Conservation (phyloP, 1,284 basidiomycete species). For the Somion occarium region DNA sequence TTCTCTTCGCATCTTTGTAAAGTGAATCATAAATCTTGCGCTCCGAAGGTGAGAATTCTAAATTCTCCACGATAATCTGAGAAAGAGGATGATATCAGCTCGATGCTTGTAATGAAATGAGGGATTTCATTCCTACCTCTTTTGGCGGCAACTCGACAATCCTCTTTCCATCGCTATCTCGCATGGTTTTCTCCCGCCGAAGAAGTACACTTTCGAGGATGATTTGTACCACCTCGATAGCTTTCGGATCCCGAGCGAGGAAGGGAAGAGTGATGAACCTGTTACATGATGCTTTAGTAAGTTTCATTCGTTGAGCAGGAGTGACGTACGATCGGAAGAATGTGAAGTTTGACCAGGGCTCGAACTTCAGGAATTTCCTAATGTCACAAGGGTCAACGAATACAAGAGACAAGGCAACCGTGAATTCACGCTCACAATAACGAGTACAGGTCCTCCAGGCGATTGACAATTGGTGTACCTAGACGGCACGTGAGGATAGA, state of each 20-base stretch:
- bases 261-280: slow-evolving; percentile 91
- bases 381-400: not conserved
- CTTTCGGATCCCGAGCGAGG: slow-evolving; percentile 81
- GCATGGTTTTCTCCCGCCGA: slow-evolving; percentile 94
- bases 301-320: not conserved
- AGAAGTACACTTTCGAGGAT: slow-evolving; percentile 87
- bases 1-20: slow-evolving; percentile 59
- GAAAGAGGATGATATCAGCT: not conserved
- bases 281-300: not conserved
- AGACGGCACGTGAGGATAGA: too few relatives aligned
- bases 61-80: slow-evolving; percentile 59
- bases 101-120: too few relatives aligned
- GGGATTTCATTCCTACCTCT: too few relatives aligned
- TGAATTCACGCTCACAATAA: slow-evolving; percentile 53
- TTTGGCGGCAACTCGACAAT: slow-evolving; percentile 91
- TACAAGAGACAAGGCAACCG: slow-evolving; percentile 1
- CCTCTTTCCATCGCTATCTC: slow-evolving; percentile 80
- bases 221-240: slow-evolving; percentile 89
- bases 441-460: slow-evolving; percentile 89
- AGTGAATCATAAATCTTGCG: slow-evolving; percentile 80
- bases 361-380: slow-evolving; percentile 85
- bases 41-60: slow-evolving; percentile 76
- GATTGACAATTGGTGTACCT: slow-evolving; percentile 96
- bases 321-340: slow-evolving; percentile 76
- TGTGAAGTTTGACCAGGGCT: slow-evolving; percentile 88